Evolutionary conservation across 169 alveolate genomes (phyloP).

Genomic region (Plasmodium chabaudi): DNA sequence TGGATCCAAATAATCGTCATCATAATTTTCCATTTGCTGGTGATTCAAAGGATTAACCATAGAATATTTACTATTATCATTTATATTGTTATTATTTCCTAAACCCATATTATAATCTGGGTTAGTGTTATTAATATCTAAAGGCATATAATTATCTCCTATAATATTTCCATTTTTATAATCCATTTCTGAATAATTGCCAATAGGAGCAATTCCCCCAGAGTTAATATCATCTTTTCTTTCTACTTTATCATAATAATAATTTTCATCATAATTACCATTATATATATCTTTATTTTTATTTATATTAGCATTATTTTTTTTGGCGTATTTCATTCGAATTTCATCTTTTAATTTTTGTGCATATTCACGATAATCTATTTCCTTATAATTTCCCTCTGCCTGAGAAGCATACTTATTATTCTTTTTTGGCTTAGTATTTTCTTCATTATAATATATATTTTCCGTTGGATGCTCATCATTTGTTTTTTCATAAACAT

Average conservation of each 20-base stretch:
- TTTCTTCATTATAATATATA: too few species aligned
- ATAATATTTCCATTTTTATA: neutral
- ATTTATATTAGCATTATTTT: neutral
- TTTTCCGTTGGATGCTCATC: too few species aligned
- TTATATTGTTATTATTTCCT: neutral
- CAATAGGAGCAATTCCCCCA: neutral
- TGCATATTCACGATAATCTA: too few species aligned
- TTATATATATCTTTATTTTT: neutral
- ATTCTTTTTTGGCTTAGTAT: too few species aligned
- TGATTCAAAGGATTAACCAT: neutral
- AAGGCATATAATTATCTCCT: too few species aligned
- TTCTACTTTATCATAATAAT: neutral
- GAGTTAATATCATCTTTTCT: neutral
- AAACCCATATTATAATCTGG: neutral
- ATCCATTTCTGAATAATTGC: neutral
- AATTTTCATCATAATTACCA: neutral
- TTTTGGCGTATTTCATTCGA: too few species aligned
- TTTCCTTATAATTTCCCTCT: too few species aligned
- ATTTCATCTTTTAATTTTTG: too few species aligned
- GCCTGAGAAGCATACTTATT: too few species aligned
- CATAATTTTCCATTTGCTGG: conserved; percentile 33
- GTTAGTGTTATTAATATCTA: neutral
- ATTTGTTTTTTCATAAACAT: too few species aligned
- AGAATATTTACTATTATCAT: conserved; percentile 16
- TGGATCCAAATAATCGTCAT: conserved; percentile 19